These are phyloP conservation scores for Cicer chorassanicum DNA, from an alignment of 306 rosid species.

Conservation along the genomic window DNA sequence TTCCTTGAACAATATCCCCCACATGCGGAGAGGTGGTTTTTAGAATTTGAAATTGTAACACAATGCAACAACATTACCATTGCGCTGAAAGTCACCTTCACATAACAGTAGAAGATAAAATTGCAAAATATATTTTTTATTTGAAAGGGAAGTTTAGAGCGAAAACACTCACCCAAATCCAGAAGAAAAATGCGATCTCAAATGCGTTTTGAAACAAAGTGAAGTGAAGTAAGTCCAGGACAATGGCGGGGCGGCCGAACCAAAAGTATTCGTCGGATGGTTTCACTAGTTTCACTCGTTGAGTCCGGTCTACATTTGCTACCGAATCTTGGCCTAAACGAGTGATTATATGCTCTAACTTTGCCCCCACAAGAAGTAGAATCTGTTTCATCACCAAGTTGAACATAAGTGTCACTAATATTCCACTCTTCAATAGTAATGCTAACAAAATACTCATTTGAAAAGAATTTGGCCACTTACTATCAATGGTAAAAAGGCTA, in stretches of 20 bases:
- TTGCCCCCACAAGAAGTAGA: constrained; percentile 93
- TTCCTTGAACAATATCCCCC: neutral
- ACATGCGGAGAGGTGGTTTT: neutral
- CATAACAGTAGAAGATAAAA: neutral
- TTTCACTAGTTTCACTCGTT: constrained; percentile 75
- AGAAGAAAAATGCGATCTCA: constrained; percentile 94
- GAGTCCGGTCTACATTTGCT: constrained; percentile 16
- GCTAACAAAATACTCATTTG: constrained; percentile 32
- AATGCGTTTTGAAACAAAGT: constrained; percentile 90
- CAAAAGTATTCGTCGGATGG: constrained; percentile 83
- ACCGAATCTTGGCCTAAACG: constrained; percentile 66
- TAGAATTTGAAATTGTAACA: neutral
- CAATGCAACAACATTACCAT: neutral
- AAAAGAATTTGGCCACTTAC: constrained; percentile 58
- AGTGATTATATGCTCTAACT: constrained; percentile 77
- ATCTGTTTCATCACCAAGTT: constrained; percentile 57
- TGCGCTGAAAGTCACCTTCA: neutral
- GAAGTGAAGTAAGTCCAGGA: constrained; percentile 82
- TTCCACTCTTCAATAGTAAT: constrained; percentile 34
- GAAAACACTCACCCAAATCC: constrained; percentile 76
- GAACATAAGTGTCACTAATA: constrained; percentile 28
- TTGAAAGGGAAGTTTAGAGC: constrained; percentile 30
- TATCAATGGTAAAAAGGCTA: constrained; percentile 83
- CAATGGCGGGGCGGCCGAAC: constrained; percentile 66
- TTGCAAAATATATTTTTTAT: constrained; percentile 10